Percentiles rank a stretch among this genome's conserved stretches.
Conservation (phyloP, 2,329 filamentous ascomycete genomes). For the Cordyceps fumosorosea region DNA sequence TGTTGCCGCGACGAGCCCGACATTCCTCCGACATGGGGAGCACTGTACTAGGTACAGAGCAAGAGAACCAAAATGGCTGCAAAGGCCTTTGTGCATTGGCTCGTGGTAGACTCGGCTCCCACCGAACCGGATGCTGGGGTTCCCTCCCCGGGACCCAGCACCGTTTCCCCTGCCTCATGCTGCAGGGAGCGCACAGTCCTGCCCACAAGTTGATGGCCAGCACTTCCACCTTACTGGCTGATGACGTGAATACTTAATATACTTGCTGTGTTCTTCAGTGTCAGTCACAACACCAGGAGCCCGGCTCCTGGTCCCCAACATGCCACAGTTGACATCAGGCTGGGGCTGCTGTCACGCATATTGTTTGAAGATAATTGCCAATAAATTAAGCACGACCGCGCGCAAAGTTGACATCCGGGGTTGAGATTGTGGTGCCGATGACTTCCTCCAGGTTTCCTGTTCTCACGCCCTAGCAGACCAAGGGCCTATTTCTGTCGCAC, state of each 20-base stretch:
- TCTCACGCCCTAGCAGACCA: neutral
- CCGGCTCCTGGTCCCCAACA: neutral
- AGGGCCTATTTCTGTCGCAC: neutral
- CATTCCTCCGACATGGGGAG: neutral
- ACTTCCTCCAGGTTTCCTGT: neutral
- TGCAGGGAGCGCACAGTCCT: neutral
- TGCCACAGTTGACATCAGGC: neutral
- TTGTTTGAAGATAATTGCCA: constrained; percentile 11
- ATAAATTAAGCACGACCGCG: constrained; percentile 1
- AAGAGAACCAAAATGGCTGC: neutral
- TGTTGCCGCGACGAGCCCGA: neutral
- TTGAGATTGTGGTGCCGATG: neutral
- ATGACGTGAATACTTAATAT: constrained; percentile 1
- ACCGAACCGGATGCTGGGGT: constrained; percentile 8
- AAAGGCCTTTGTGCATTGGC: neutral
- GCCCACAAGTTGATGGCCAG: neutral
- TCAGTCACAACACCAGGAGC: neutral
- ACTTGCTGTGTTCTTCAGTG: neutral
- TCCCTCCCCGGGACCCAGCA: constrained; percentile 9
- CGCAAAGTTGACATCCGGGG: constrained; percentile 1
- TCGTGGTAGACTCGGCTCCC: constrained; percentile 6
- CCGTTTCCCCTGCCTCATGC: neutral
- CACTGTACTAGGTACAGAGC: neutral
- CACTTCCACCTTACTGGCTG: neutral
- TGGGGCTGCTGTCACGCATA: neutral